Conservation (phyloP, 768 basidiomycete species). For the Boletus bicolor region DNA sequence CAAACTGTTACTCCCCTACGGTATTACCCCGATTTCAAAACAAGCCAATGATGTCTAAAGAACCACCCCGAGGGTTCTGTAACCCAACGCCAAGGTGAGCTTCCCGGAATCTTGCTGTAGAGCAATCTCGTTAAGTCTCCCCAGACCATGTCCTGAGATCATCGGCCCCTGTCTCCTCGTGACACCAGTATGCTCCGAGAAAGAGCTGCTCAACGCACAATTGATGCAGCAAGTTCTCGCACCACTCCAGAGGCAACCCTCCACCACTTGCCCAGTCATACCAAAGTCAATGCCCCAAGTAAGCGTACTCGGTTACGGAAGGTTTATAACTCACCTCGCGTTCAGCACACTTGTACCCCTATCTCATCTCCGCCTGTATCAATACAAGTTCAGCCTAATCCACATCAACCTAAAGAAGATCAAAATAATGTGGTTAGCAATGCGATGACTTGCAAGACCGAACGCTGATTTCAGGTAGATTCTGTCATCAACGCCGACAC, state of each 20-base stretch:
- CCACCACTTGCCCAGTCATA: neutral
- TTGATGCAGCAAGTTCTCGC: neutral
- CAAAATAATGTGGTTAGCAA: slow-evolving; percentile 3
- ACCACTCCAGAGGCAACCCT: neutral
- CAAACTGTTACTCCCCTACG: neutral
- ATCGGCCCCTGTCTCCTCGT: slow-evolving; percentile 1
- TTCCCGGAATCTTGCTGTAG: neutral
- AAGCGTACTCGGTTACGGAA: neutral
- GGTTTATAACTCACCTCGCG: neutral
- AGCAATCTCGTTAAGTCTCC: neutral
- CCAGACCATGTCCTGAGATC: slow-evolving; percentile 2
- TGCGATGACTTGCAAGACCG: neutral
- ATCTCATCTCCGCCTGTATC: neutral
- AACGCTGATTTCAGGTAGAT: slow-evolving; percentile 4
- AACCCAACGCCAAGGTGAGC: slow-evolving; percentile 8
- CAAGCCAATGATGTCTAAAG: neutral
- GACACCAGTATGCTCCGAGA: neutral
- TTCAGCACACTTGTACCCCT: slow-evolving; percentile 1
- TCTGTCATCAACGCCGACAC: slow-evolving; percentile 1
- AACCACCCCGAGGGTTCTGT: neutral
- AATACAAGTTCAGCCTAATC: neutral
- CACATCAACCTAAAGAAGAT: neutral
- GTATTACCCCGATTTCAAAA: slow-evolving; percentile 7
- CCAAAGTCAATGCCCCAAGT: neutral
- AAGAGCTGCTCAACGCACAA: neutral